phyloP scores from a whole-genome alignment of 2,329 filamentous ascomycete species.

The Aureobasidium musti region DNA sequence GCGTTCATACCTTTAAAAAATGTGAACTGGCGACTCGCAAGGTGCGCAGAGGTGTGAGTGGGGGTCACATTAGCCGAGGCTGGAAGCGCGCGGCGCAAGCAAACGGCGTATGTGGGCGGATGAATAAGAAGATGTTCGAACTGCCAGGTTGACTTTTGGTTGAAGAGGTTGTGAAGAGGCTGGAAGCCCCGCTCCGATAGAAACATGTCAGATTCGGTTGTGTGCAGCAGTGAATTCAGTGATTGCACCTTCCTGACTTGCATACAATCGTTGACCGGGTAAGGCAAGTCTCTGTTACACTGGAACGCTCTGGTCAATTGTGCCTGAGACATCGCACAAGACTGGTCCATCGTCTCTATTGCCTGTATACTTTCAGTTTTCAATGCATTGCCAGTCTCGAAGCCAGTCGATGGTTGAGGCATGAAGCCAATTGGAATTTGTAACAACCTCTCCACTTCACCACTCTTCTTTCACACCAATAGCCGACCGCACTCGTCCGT shows the following conservation, averaged over 20 bases:
- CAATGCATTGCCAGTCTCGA: not conserved
- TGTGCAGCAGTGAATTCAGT: conserved; percentile 1
- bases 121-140: not conserved
- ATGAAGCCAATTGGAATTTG: conserved; percentile 26
- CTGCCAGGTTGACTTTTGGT: not conserved
- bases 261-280: conserved; percentile 14
- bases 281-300: conserved; percentile 14
- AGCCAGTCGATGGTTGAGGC: conserved; percentile 21
- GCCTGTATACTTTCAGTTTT: conserved; percentile 6
- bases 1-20: not conserved
- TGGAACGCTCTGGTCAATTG: conserved; percentile 12
- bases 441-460: conserved; percentile 19
- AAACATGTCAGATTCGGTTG: conserved; percentile 4
- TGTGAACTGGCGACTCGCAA: not conserved
- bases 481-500: conserved; percentile 10
- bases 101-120: not conserved
- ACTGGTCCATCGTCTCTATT: conserved; percentile 22
- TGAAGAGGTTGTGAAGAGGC: not conserved
- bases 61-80: not conserved
- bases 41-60: not conserved
- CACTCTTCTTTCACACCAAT: not conserved
- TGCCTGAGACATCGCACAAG: conserved; percentile 15
- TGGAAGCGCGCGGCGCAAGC: not conserved
- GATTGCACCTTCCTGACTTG: conserved; percentile 9
- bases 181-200: not conserved